Conservation (phyloP, 176 grass and related monocot species). For the Tillandsia leiboldiana region DNA sequence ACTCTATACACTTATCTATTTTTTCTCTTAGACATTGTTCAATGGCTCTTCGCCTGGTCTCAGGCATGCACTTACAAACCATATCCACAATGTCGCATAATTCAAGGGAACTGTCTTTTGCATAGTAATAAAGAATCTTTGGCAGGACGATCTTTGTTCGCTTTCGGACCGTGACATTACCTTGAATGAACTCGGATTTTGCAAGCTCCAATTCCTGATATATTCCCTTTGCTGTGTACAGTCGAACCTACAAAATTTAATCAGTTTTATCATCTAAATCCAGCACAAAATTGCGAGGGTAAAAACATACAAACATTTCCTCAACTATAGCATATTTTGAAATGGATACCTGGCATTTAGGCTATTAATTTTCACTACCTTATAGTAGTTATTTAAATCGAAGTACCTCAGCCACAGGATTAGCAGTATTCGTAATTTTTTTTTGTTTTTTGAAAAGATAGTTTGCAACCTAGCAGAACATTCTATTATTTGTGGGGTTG, state of each 20-base stretch:
- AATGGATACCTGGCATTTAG: too few species aligned
- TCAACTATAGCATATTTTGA: too few species aligned
- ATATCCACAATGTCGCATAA: constrained; percentile 53
- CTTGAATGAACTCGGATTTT: constrained; percentile 60
- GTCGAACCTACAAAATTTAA: constrained; percentile 51
- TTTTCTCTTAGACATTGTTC: constrained; percentile 45
- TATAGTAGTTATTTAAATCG: too few species aligned
- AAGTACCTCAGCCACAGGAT: too few species aligned
- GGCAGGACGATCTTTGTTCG: constrained; percentile 69
- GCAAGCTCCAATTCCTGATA: constrained; percentile 63
- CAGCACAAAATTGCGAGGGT: constrained; percentile 1
- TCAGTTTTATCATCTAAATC: not conserved
- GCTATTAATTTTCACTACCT: too few species aligned
- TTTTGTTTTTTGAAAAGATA: too few species aligned
- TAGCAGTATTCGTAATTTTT: too few species aligned
- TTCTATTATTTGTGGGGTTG: too few species aligned
- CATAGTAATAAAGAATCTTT: constrained; percentile 69
- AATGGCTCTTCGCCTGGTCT: constrained; percentile 46
- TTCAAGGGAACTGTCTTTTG: constrained; percentile 64
- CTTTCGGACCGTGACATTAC: constrained; percentile 49
- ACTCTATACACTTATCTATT: constrained; percentile 68
- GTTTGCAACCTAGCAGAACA: too few species aligned
- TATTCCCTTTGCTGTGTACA: constrained; percentile 70
- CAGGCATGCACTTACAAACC: constrained; percentile 59
- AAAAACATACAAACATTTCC: too few species aligned